A percentile compares a stretch with the other conserved stretches of the same genome.
Evolutionary conservation across 441 rosid genomes (phyloP).

Genomic region (Adansonia gregorii): DNA sequence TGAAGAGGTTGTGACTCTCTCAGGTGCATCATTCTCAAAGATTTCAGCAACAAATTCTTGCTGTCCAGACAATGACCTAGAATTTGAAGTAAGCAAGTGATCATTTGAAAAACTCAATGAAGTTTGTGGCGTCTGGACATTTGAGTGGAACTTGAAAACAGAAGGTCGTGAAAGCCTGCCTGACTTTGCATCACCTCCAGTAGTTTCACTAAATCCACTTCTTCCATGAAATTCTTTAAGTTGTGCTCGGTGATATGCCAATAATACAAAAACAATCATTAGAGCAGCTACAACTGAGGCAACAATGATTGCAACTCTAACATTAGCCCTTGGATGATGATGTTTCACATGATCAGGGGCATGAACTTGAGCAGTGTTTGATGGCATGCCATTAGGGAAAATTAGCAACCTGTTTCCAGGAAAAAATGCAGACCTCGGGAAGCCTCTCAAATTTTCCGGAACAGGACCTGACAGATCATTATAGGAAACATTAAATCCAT

Average conservation of each 20-base stretch:
- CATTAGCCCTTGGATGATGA: constrained; percentile 51
- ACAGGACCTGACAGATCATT: constrained; percentile 75
- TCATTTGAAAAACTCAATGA: constrained; percentile 88
- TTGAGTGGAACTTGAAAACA: constrained; percentile 67
- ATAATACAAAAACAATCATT: constrained; percentile 65
- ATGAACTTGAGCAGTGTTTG: constrained; percentile 31
- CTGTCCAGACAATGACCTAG: constrained; percentile 77
- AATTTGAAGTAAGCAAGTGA: constrained; percentile 80
- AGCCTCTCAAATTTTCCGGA: constrained; percentile 58
- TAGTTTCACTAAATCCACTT: constrained; percentile 47
- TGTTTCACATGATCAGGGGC: constrained; percentile 25
- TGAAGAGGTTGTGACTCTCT: constrained; percentile 41
- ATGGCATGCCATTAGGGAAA: constrained; percentile 38
- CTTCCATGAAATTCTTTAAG: constrained; percentile 69
- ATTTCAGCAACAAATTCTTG: constrained; percentile 60
- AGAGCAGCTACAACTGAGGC: constrained; percentile 72
- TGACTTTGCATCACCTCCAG: constrained; percentile 56
- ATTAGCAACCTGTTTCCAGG: constrained; percentile 67
- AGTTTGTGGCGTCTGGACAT: constrained; percentile 54
- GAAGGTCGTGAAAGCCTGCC: constrained; percentile 67
- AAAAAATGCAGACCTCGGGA: constrained; percentile 58
- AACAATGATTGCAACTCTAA: constrained; percentile 69
- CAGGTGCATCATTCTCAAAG: constrained; percentile 54
- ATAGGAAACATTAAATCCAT: constrained; percentile 70
- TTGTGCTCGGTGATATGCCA: constrained; percentile 73